These are phyloP conservation scores for Penicillium angulare DNA, from an alignment of 495 filamentous ascomycete genomes.

Conservation along the genomic window DNA sequence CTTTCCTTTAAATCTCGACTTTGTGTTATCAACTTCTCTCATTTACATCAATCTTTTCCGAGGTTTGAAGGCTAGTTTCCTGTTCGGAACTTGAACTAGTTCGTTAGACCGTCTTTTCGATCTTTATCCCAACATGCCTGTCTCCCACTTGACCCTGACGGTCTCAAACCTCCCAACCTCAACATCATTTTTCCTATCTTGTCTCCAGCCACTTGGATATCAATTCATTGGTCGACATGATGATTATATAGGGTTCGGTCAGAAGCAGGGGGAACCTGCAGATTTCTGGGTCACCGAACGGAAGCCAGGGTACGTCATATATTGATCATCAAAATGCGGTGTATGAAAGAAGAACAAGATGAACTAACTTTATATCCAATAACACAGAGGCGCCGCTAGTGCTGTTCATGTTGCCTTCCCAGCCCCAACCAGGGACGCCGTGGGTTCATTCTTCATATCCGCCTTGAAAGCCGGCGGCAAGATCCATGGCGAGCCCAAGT, in stretches of 20 bases:
- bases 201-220: slow-evolving; percentile 73
- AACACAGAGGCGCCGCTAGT: slow-evolving; percentile 42
- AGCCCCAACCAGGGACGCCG: slow-evolving; percentile 51
- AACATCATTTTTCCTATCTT: slow-evolving; percentile 75
- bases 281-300: slow-evolving; percentile 61
- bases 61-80: neutral
- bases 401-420: slow-evolving; percentile 60
- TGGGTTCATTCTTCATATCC: slow-evolving; percentile 58
- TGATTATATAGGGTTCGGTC: slow-evolving; percentile 57
- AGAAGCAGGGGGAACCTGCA: slow-evolving; percentile 47
- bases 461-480: slow-evolving; percentile 58
- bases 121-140: slow-evolving; percentile 45
- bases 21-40: neutral
- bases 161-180: slow-evolving; percentile 77
- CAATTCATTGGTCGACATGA: slow-evolving; percentile 59
- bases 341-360: neutral
- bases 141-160: slow-evolving; percentile 58
- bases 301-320: slow-evolving; percentile 46
- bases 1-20: slow-evolving; percentile 8
- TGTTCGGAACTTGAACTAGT: neutral
- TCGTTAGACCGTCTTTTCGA: slow-evolving; percentile 8
- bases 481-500: slow-evolving; percentile 54
- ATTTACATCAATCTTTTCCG: neutral
- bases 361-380: slow-evolving; percentile 16
- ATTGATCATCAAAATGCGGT: neutral